phyloP scores from a whole-genome alignment of 1,284 basidiomycete species.

The Anthracocystis walkeri region DNA sequence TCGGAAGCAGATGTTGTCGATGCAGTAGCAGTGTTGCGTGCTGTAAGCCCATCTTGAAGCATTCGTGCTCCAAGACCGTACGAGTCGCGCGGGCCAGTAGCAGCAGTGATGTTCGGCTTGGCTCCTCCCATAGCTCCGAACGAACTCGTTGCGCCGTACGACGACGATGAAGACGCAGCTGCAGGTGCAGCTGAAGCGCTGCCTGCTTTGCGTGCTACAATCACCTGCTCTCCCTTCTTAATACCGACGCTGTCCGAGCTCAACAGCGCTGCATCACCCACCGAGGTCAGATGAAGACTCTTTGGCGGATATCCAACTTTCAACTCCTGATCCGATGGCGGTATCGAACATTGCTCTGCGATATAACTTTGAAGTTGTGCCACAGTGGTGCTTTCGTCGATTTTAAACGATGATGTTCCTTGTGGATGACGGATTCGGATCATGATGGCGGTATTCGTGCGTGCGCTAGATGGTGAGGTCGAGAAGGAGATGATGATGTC shows the following conservation, averaged over 20 bases:
- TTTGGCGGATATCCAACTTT: constrained; percentile 51
- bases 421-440: constrained; percentile 50
- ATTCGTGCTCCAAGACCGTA: constrained; percentile 26
- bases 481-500: neutral
- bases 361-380: constrained; percentile 28
- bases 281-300: constrained; percentile 7
- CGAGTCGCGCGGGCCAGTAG: constrained; percentile 17
- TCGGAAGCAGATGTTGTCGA: neutral
- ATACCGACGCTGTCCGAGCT: constrained; percentile 17
- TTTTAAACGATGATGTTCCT: constrained; percentile 37
- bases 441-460: constrained; percentile 7
- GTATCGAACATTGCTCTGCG: constrained; percentile 21
- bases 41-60: constrained; percentile 26
- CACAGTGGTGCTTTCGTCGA: constrained; percentile 20
- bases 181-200: neutral
- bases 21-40: constrained; percentile 8
- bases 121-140: constrained; percentile 25
- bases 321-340: constrained; percentile 38
- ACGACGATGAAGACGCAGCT: neutral
- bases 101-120: constrained; percentile 23
- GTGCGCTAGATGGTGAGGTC: neutral
- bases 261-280: constrained; percentile 1
- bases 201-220: constrained; percentile 22
- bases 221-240: constrained; percentile 45
- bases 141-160: constrained; percentile 5